Evolutionary conservation across 257 asterid species (phyloP).

Genomic region (Gentiana straminea): DNA sequence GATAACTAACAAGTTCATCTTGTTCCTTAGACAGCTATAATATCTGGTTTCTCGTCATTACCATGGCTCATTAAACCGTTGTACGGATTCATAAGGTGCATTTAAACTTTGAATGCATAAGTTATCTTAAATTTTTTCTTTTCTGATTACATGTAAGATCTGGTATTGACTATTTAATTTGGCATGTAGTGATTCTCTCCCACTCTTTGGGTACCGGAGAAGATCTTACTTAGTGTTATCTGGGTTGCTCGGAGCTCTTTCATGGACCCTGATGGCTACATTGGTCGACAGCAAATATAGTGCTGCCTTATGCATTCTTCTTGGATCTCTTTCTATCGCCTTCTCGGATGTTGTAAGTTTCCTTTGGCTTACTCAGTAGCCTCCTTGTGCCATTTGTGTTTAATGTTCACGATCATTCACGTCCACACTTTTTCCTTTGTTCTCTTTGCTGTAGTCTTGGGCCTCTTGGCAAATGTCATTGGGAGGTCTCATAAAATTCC

Average conservation of each 20-base stretch:
- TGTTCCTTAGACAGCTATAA: conserved; percentile 86
- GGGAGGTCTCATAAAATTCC: no score
- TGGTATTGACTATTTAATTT: conserved; percentile 1
- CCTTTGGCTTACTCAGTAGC: conserved; percentile 4
- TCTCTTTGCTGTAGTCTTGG: not conserved
- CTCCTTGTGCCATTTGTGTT: not conserved
- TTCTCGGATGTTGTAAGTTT: conserved; percentile 93
- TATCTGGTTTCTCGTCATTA: conserved; percentile 75
- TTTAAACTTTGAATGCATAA: conserved; percentile 6
- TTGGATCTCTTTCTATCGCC: conserved; percentile 96
- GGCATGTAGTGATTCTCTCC: conserved; percentile 64
- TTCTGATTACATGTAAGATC: conserved; percentile 3
- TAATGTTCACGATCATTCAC: not conserved
- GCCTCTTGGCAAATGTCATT: not conserved
- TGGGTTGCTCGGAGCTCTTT: conserved; percentile 89
- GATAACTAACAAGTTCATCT: conserved; percentile 32
- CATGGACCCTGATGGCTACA: conserved; percentile 95
- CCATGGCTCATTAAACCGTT: conserved; percentile 98
- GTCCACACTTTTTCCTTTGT: not conserved
- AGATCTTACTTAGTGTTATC: conserved; percentile 92
- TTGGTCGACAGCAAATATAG: conserved; percentile 79
- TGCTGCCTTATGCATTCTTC: conserved; percentile 85
- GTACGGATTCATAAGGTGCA: conserved; percentile 91
- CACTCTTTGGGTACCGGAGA: conserved; percentile 94
- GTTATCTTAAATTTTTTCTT: conserved; percentile 11